phyloP scores from a whole-genome alignment of 257 asterid species.

The Lavandula angustifolia region DNA sequence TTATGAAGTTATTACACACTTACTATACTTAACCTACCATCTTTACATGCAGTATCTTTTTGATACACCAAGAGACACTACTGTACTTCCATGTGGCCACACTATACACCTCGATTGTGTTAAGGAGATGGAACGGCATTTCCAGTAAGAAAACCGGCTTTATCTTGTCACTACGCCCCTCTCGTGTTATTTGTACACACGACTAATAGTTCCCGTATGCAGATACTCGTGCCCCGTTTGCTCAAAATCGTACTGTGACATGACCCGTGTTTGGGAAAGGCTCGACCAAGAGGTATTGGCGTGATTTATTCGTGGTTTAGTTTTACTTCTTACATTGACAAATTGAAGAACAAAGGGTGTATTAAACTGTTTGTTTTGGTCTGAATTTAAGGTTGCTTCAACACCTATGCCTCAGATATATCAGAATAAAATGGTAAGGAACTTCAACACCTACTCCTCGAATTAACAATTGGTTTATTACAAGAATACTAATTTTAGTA shows the following conservation, averaged over 20 bases:
- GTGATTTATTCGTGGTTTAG: background rate
- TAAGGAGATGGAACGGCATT: conserved; percentile 60
- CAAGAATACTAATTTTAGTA: background rate
- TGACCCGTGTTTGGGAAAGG: conserved; percentile 62
- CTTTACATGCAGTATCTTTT: conserved; percentile 50
- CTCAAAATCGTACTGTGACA: conserved; percentile 63
- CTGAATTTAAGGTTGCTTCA: conserved; percentile 50
- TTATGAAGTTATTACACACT: background rate
- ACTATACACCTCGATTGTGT: conserved; percentile 67
- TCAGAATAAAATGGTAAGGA: conserved; percentile 56
- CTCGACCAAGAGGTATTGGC: conserved; percentile 59
- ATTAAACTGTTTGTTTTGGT: conserved; percentile 7
- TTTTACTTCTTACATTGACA: background rate
- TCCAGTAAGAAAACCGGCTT: conserved; percentile 42
- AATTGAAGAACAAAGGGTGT: background rate
- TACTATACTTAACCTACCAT: background rate
- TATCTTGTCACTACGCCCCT: background rate
- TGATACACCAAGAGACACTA: conserved; percentile 55
- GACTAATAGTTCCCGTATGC: conserved; percentile 17
- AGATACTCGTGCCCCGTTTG: conserved; percentile 77
- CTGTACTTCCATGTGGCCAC: conserved; percentile 62
- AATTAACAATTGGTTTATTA: no score
- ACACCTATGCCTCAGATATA: conserved; percentile 63
- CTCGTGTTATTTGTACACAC: background rate
- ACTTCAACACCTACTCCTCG: no score